Conservation (phyloP, 179 eudicot species). For the Pouteria campechiana region DNA sequence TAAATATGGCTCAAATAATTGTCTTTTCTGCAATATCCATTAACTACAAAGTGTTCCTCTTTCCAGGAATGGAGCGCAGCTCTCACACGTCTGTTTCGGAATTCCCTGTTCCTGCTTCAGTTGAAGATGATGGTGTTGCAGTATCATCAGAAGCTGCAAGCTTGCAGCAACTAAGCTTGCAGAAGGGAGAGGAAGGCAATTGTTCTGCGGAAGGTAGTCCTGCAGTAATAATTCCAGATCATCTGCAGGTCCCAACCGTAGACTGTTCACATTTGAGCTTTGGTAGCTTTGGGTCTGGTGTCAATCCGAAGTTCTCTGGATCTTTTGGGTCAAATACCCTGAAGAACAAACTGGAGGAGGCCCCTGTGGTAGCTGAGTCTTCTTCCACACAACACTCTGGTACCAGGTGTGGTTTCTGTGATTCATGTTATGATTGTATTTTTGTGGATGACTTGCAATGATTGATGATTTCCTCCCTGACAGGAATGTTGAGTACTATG, state of each 20-base stretch:
- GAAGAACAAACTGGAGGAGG: constrained; percentile 31
- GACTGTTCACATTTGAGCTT: constrained; percentile 90
- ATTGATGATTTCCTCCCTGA: constrained; percentile 2
- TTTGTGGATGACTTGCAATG: background rate
- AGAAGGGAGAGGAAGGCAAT: constrained; percentile 33
- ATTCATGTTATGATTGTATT: background rate
- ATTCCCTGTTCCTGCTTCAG: constrained; percentile 19
- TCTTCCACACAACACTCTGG: constrained; percentile 39
- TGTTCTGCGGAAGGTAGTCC: constrained; percentile 51
- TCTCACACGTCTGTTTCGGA: background rate
- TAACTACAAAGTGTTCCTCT: too few relatives aligned
- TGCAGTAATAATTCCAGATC: constrained; percentile 82
- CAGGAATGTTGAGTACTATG: constrained; percentile 72
- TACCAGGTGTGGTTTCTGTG: constrained; percentile 36
- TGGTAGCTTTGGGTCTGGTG: constrained; percentile 76
- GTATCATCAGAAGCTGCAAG: constrained; percentile 57
- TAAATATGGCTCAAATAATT: too few relatives aligned
- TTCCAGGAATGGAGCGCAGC: background rate
- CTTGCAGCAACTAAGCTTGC: constrained; percentile 56
- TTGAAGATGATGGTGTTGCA: constrained; percentile 39
- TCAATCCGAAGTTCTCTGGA: constrained; percentile 38
- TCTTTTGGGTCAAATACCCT: constrained; percentile 37
- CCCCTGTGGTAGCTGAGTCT: constrained; percentile 36
- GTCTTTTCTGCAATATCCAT: too few relatives aligned
- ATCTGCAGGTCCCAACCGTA: constrained; percentile 70